Conservation (phyloP, 2,329 filamentous ascomycete species). For the Clarireedia homoeocarpa region DNA sequence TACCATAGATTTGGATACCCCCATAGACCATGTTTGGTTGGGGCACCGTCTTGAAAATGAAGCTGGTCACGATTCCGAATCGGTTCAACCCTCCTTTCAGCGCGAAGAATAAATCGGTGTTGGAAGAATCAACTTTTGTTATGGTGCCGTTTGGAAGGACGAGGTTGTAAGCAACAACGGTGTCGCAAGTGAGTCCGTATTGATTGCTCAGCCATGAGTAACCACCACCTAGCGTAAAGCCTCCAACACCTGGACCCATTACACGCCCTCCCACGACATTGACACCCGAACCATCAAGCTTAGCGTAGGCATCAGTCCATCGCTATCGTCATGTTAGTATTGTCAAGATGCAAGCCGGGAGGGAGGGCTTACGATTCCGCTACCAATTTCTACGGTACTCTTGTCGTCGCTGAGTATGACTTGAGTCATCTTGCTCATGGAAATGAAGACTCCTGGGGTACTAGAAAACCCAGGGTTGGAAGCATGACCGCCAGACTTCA, state of each 20-base stretch:
- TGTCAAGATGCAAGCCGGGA: neutral
- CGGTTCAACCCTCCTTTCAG: slow-evolving; percentile 21
- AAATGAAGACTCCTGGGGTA: slow-evolving; percentile 21
- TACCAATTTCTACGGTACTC: slow-evolving; percentile 13
- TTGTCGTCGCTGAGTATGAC: slow-evolving; percentile 11
- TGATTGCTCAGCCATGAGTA: slow-evolving; percentile 27
- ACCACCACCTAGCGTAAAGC: slow-evolving; percentile 29
- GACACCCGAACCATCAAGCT: slow-evolving; percentile 11
- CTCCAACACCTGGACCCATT: slow-evolving; percentile 26
- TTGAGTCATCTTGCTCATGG: slow-evolving; percentile 9
- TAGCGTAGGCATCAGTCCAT: slow-evolving; percentile 15
- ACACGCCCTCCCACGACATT: slow-evolving; percentile 19
- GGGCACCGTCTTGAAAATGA: slow-evolving; percentile 29
- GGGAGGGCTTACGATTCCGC: slow-evolving; percentile 16
- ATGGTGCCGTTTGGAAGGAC: slow-evolving; percentile 27
- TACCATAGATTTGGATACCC: slow-evolving; percentile 26
- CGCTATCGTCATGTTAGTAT: slow-evolving; percentile 6
- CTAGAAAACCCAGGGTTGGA: slow-evolving; percentile 18
- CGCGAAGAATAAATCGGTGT: slow-evolving; percentile 30
- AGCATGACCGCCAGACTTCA: slow-evolving; percentile 34
- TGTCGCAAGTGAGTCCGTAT: slow-evolving; percentile 31
- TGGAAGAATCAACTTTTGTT: slow-evolving; percentile 23
- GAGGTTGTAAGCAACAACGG: slow-evolving; percentile 17
- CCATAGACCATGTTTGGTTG: slow-evolving; percentile 20
- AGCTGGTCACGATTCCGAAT: slow-evolving; percentile 28